Conservation (phyloP, 257 asterid genomes). For the Schizonepeta tenuifolia region DNA sequence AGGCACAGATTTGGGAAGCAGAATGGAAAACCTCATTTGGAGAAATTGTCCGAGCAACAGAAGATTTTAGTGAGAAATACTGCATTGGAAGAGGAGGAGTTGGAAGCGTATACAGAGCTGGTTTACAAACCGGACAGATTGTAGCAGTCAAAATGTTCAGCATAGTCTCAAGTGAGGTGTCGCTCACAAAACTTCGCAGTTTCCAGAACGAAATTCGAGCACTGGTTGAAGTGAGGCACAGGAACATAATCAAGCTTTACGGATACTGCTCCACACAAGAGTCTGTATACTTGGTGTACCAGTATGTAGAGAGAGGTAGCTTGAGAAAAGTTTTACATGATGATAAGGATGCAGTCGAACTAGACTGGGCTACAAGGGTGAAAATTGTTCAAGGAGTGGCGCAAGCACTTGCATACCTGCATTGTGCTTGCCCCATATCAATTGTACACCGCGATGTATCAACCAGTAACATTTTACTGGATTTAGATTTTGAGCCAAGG, state of each 20-base stretch:
- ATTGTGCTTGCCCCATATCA: conserved; percentile 78
- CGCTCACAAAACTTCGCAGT: conserved; percentile 45
- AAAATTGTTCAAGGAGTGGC: conserved; percentile 76
- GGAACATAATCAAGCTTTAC: too few relatives aligned
- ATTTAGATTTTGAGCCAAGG: conserved; percentile 66
- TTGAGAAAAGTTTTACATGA: conserved; percentile 54
- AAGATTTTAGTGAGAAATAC: conserved; percentile 55
- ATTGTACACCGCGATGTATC: conserved; percentile 88
- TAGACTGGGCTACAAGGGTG: conserved; percentile 69
- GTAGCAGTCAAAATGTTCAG: conserved; percentile 79
- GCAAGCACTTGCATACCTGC: conserved; percentile 92
- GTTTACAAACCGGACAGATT: conserved; percentile 52
- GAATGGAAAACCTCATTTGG: conserved; percentile 69
- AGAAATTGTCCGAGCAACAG: conserved; percentile 76
- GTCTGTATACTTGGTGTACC: conserved; percentile 83
- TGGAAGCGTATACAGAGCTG: conserved; percentile 80
- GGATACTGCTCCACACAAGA: conserved; percentile 77
- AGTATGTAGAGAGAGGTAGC: conserved; percentile 83
- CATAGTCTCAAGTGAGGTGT: conserved; percentile 55
- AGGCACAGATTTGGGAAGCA: conserved; percentile 69
- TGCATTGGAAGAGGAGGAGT: conserved; percentile 90
- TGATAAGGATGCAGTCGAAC: conserved; percentile 52
- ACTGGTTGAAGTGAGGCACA: too few relatives aligned
- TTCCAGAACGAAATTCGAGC: too few relatives aligned
- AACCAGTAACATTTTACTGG: conserved; percentile 67